phyloP scores from a whole-genome alignment of 768 basidiomycete genomes.

The Pleurotus sapidus region DNA sequence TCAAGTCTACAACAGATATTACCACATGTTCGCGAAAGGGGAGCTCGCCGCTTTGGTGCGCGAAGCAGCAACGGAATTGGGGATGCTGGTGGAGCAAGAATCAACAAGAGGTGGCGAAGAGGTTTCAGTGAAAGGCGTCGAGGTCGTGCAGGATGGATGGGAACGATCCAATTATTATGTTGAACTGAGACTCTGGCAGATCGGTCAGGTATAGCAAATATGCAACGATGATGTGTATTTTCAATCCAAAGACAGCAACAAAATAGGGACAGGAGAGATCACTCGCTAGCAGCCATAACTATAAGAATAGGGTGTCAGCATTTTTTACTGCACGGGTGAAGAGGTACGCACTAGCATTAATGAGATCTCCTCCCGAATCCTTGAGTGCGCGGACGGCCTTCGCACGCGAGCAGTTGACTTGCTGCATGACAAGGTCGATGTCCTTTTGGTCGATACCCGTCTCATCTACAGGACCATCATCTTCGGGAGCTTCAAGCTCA shows the following conservation, averaged over 20 bases:
- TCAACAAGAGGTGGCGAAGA: background rate
- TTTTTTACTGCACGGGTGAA: background rate
- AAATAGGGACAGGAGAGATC: conserved; percentile 34
- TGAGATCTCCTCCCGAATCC: conserved; percentile 90
- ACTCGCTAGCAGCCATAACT: conserved; percentile 96
- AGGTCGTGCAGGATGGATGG: conserved; percentile 76
- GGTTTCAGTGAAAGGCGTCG: conserved; percentile 43
- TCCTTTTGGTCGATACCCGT: conserved; percentile 91
- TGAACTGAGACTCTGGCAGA: conserved; percentile 65
- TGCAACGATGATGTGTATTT: background rate
- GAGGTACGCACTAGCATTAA: conserved; percentile 85
- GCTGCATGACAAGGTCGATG: conserved; percentile 88
- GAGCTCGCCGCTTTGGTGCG: conserved; percentile 66
- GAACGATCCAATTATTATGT: conserved; percentile 89
- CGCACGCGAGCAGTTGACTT: conserved; percentile 84
- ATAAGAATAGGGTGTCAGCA: conserved; percentile 7
- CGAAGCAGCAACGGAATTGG: conserved; percentile 60
- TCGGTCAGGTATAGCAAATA: background rate
- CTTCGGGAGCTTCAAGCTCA: conserved; percentile 78
- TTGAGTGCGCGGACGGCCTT: conserved; percentile 91
- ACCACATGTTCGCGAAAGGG: conserved; percentile 89
- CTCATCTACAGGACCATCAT: conserved; percentile 82
- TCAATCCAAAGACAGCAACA: conserved; percentile 20
- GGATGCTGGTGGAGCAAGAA: conserved; percentile 45
- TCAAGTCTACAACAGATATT: conserved; percentile 82